phyloP scores from a whole-genome alignment of 106 monocot species.

The Chionographis japonica region DNA sequence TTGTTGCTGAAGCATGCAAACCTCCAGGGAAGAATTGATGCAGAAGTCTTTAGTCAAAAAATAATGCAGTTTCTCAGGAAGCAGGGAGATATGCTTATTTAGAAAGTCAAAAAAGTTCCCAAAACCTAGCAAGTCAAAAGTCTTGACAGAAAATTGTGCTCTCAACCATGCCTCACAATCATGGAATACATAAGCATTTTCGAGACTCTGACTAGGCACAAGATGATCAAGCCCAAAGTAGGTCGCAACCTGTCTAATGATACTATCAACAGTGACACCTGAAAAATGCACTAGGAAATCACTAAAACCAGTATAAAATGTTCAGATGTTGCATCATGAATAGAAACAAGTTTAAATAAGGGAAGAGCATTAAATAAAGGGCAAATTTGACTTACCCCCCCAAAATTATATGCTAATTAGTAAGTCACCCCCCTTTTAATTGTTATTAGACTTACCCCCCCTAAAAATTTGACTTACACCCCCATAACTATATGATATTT shows the following conservation, averaged over 20 bases:
- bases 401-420: too few relatives aligned
- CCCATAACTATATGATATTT: too few relatives aligned
- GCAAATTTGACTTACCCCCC: too few relatives aligned
- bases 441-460: too few relatives aligned
- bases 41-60: slow-evolving; percentile 2
- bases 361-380: too few relatives aligned
- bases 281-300: slow-evolving; percentile 5
- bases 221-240: slow-evolving; percentile 20
- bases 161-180: slow-evolving; percentile 47
- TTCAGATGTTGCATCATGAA: not conserved
- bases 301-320: not conserved
- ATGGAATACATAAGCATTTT: slow-evolving; percentile 13
- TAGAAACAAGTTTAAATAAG: too few relatives aligned
- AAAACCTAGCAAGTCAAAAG: slow-evolving; percentile 40
- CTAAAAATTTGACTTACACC: too few relatives aligned
- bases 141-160: slow-evolving; percentile 30
- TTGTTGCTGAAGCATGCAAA: slow-evolving; percentile 35
- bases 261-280: slow-evolving; percentile 33
- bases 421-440: too few relatives aligned
- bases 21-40: slow-evolving; percentile 11
- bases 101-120: slow-evolving; percentile 52
- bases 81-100: slow-evolving; percentile 18
- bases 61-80: slow-evolving; percentile 23
- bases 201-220: not conserved
- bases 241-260: slow-evolving; percentile 24